Conservation (phyloP, 345 rosid genomes). For the Arabidopsis arenosa region DNA sequence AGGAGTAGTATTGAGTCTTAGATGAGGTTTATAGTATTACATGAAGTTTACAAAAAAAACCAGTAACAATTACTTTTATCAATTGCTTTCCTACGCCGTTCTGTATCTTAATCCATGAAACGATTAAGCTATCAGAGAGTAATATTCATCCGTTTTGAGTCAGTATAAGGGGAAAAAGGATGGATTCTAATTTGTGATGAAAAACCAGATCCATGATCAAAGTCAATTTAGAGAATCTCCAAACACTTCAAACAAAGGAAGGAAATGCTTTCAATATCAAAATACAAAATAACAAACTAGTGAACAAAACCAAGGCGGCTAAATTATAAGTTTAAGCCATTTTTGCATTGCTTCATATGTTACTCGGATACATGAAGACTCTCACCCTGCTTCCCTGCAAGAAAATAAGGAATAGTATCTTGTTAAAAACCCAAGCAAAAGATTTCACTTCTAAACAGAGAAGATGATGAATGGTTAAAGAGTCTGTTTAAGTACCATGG, state of each 20-base stretch:
- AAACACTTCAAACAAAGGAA: constrained; percentile 40
- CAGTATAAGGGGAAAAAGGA: neutral
- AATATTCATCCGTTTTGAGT: neutral
- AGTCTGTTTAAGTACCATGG: constrained; percentile 53
- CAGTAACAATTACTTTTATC: too few relatives aligned
- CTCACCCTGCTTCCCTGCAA: constrained; percentile 62
- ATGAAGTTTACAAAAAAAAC: too few relatives aligned
- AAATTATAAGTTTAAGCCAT: constrained; percentile 30
- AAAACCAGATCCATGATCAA: constrained; percentile 37
- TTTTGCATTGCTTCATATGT: constrained; percentile 46
- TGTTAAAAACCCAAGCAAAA: constrained; percentile 8
- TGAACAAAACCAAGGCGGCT: constrained; percentile 38
- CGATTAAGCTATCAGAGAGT: too few relatives aligned
- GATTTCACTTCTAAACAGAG: neutral
- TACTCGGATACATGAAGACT: constrained; percentile 65
- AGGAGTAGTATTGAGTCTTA: too few relatives aligned
- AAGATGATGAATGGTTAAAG: neutral
- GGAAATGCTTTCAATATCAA: constrained; percentile 33
- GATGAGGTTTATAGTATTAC: too few relatives aligned
- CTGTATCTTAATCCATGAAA: too few relatives aligned
- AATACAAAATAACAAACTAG: constrained; percentile 42
- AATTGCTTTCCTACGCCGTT: too few relatives aligned
- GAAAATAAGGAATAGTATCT: too few relatives aligned
- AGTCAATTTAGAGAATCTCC: constrained; percentile 39
- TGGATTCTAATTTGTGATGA: constrained; percentile 6